Conservation (phyloP, 2,329 filamentous ascomycete species). For the Parascedosporium putredinis region DNA sequence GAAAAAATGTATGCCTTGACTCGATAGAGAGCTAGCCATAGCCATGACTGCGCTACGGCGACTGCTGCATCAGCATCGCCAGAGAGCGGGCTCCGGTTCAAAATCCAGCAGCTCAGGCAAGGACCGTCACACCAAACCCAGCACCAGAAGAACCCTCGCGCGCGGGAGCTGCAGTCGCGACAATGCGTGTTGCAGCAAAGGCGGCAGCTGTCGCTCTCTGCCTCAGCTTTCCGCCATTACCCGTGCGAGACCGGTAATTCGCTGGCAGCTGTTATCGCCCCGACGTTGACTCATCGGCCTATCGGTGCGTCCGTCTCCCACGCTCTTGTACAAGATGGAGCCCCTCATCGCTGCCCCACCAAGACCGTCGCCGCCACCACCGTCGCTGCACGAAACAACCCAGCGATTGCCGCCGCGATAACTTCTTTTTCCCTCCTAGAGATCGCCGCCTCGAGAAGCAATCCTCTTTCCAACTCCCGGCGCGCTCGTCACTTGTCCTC, state of each 20-base stretch:
- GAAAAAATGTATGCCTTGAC: neutral
- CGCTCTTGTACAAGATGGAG: neutral
- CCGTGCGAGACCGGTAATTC: neutral
- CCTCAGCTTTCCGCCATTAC: neutral
- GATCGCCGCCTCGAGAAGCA: neutral
- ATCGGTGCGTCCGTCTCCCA: too few species aligned
- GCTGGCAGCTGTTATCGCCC: neutral
- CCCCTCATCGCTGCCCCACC: constrained; percentile 8
- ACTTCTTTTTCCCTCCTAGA: neutral
- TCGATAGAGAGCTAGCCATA: neutral
- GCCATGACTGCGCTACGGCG: neutral
- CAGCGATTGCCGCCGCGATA: neutral
- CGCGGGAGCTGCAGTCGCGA: neutral
- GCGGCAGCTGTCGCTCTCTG: neutral
- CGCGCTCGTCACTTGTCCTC: neutral
- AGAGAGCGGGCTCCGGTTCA: neutral
- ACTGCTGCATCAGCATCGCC: neutral
- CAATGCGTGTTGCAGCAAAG: neutral
- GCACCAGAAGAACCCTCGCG: neutral
- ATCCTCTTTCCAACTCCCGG: neutral
- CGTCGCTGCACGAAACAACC: neutral
- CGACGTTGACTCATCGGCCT: constrained; percentile 8
- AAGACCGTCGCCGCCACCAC: constrained; percentile 3
- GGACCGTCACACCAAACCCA: neutral
- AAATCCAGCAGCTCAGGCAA: neutral